Base-by-base conservation (phyloP, 768 basidiomycete genomes). In the Hemileccinum impolitum region DNA sequence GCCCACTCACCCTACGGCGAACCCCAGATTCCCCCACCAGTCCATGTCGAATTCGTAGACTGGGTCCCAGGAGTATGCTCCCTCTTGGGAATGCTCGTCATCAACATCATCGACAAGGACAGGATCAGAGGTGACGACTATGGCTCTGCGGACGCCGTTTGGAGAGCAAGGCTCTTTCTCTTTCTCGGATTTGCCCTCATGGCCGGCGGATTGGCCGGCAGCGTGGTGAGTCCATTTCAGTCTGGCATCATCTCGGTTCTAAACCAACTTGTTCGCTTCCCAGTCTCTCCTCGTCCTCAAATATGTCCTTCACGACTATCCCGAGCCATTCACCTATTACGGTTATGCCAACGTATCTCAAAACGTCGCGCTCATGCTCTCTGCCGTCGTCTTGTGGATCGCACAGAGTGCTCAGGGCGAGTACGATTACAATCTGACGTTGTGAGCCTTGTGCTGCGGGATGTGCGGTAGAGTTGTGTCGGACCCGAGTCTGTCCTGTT, bases 61-160 rank as follows among this genome's bases (percentile, higher is more conserved):
- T 99, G 96, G 96, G 74, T 96, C n/a, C 93, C 95, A 0, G 95
- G 94, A 18, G 82, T 98, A 58, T 93, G 87, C 69, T 92, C 91
- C 7, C 79, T 96, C 26, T 71, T 98, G 12, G 96, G 95, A 17
- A 93, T 94, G 77, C 70, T 97, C 54, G 76, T 96, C 68, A 83
- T 95, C 70, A 94, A 93, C 68, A 66, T 96, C 48, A 94, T 98
- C 60, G 94, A 99, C 74, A 97, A 98, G 73, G 88, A 92, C 58
- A 78, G 90, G 28, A 77, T 98, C 43, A 74, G 79, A 13, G 86
- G 86, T 0, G 86, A 91, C 9, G 90, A 87, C 49, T 90, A 85
- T 60, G 88, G 89, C 3, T 89, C 93, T 60, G 75, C 90, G 0
- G 73, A 83, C 1, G 87, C 91, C 3, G 92, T 96, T 14, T 96